Evolutionary conservation across 2,329 filamentous ascomycete genomes (phyloP).

Genomic region (Beauveria brongniartii): DNA sequence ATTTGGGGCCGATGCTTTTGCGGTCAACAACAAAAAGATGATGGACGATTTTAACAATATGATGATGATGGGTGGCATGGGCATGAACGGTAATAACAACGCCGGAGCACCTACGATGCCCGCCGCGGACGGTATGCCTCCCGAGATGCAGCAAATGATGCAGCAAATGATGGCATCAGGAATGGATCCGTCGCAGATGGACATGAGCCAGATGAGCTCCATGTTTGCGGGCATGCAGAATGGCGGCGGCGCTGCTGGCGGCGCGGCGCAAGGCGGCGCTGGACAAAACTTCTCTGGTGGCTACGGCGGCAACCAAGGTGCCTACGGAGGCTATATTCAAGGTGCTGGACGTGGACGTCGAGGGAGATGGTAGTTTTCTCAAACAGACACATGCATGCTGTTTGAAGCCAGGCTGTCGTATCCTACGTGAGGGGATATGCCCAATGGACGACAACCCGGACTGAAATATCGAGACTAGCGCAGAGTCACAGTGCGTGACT

Average conservation of each 20-base stretch:
- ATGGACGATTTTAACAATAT: slow-evolving; percentile 60
- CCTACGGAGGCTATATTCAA: slow-evolving; percentile 43
- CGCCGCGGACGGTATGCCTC: slow-evolving; percentile 55
- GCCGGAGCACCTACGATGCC: slow-evolving; percentile 35
- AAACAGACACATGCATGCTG: too few relatives aligned
- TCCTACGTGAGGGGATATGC: too few relatives aligned
- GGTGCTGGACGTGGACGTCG: slow-evolving; percentile 24
- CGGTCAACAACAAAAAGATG: slow-evolving; percentile 68
- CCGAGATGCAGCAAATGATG: slow-evolving; percentile 62
- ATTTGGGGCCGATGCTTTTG: slow-evolving; percentile 58
- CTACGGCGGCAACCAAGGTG: slow-evolving; percentile 45
- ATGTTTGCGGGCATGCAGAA: slow-evolving; percentile 55
- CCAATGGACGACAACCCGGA: too few relatives aligned
- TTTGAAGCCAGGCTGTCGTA: too few relatives aligned
- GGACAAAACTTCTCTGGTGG: slow-evolving; percentile 43
- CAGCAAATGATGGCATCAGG: slow-evolving; percentile 61
- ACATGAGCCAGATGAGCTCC: slow-evolving; percentile 46
- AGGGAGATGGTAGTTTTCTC: slow-evolving; percentile 19
- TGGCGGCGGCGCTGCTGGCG: slow-evolving; percentile 29
- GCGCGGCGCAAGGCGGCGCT: slow-evolving; percentile 38
- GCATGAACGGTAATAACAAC: slow-evolving; percentile 25
- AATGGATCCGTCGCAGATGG: slow-evolving; percentile 60
- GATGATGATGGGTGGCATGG: slow-evolving; percentile 52
- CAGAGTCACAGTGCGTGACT: too few relatives aligned
- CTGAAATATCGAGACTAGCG: too few relatives aligned